Evolutionary conservation across 768 basidiomycete genomes (phyloP), one percentile per base, ranked within the genome.

Genomic region (Panaeolus papilionaceus): DNA sequence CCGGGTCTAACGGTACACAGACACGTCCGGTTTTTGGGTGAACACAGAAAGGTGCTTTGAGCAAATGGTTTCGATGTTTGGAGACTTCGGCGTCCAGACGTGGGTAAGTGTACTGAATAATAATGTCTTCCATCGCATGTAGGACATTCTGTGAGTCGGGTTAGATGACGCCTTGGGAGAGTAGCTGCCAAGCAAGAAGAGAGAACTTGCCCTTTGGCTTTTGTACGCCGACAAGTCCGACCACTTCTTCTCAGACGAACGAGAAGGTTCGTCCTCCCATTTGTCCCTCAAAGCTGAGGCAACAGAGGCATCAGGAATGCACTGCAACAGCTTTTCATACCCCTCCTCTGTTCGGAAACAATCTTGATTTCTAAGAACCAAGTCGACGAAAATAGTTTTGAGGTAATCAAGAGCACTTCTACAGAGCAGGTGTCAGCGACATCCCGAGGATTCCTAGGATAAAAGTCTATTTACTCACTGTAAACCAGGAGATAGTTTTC

Each of bases 81-180:
- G 96, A 96, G 37, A 99, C 98, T 78, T 99, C 98, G 14, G 93
- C 93, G 77, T 99, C 98, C 64, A 99, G 86, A 12, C 98, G 89
- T 1, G 97, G 97, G 78, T 99, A 99, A 0, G 93, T 97, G 78
- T 98, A 98, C 72, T 95, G 92, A 12, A 99, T 82, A 61, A 98
- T 83, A 67, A 98, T 88, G 69, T 99, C 97, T 76, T 97, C 91
- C 80, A 95, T 81, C 3, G 89, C 88, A 1, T 79, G 78, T 64
- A 70, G 79, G 47, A 87, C 70, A 37, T 70, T 68, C 81, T 83
- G 68, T 33, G 40, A n/a, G 44, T 38, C 61, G 3, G 2, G 54
- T 49, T 38, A 62, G 37, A 66, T 66, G 16, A 38, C 70, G 70
- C 28, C 47, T 44, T 51, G 66, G 38, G 63, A 42, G 3, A 65